Conservation (phyloP, 768 basidiomycete genomes). For the Mycena maculata region DNA sequence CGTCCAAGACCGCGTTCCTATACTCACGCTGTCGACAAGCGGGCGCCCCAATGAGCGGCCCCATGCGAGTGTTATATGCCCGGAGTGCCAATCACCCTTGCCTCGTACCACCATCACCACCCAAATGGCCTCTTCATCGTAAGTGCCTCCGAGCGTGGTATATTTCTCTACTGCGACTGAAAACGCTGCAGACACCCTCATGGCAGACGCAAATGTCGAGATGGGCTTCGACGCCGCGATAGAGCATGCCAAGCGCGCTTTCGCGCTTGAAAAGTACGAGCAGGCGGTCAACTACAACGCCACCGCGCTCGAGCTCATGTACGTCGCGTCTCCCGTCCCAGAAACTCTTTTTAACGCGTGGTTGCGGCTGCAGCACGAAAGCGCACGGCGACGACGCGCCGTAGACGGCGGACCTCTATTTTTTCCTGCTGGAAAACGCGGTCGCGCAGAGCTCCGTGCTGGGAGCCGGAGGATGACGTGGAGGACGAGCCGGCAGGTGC, state of each 20-base stretch:
- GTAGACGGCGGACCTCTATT: constrained; percentile 89
- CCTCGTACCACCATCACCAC: constrained; percentile 27
- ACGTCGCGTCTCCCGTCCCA: constrained; percentile 55
- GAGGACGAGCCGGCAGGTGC: constrained; percentile 44
- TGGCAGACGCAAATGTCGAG: constrained; percentile 41
- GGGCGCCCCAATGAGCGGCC: constrained; percentile 19
- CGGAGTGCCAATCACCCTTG: constrained; percentile 25
- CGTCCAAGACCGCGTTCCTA: no score
- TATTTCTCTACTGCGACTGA: no score
- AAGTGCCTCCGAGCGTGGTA: background rate
- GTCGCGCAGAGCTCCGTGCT: no score
- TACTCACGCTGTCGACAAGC: background rate
- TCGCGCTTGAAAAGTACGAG: constrained; percentile 89
- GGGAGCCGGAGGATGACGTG: constrained; percentile 71
- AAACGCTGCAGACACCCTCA: constrained; percentile 27
- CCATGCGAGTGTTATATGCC: no score
- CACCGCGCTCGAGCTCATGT: constrained; percentile 86
- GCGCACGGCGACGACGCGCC: constrained; percentile 84
- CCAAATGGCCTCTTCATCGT: constrained; percentile 21
- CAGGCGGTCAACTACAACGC: constrained; percentile 89
- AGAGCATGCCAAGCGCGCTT: constrained; percentile 88
- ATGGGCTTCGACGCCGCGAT: constrained; percentile 66
- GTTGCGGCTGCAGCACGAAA: constrained; percentile 65
- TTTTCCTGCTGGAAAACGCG: no score
- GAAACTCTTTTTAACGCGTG: constrained; percentile 33